Conservation (phyloP, 176 grass and related monocot species). For the Eragrostis curvula region DNA sequence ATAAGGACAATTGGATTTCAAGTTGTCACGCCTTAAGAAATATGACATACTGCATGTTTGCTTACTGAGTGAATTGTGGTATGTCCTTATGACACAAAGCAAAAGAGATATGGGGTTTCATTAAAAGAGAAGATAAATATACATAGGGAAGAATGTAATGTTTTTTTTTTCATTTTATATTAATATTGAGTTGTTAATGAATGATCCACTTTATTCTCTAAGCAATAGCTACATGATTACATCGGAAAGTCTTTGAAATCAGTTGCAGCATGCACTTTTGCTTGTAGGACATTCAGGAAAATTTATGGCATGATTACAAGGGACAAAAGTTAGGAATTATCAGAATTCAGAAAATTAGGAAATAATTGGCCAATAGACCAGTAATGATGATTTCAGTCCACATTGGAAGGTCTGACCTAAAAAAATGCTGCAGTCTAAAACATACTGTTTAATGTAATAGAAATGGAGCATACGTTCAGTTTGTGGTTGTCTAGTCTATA, state of each 20-base stretch:
- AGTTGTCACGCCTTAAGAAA: background rate
- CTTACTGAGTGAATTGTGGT: background rate
- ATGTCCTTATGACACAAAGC: background rate
- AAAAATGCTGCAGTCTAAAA: background rate
- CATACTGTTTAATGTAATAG: background rate
- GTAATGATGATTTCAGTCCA: constrained; percentile 3
- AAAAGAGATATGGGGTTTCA: background rate
- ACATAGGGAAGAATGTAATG: background rate
- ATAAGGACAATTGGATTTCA: constrained; percentile 21
- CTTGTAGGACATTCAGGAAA: background rate
- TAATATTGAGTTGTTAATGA: background rate
- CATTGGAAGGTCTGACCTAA: background rate
- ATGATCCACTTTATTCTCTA: too few relatives aligned
- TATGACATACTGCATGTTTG: constrained; percentile 7
- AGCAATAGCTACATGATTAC: background rate
- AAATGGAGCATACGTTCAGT: background rate
- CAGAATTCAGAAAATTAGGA: constrained; percentile 6
- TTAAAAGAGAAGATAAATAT: background rate
- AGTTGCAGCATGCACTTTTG: background rate
- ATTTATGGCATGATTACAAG: background rate
- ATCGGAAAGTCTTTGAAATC: background rate
- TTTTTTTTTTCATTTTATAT: background rate
- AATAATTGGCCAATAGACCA: background rate
- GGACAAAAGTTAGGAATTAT: constrained; percentile 20
- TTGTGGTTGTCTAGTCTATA: background rate